These are phyloP conservation scores for Trichoderma reesei DNA, from an alignment of 495 filamentous ascomycete genomes.

Conservation along the genomic window DNA sequence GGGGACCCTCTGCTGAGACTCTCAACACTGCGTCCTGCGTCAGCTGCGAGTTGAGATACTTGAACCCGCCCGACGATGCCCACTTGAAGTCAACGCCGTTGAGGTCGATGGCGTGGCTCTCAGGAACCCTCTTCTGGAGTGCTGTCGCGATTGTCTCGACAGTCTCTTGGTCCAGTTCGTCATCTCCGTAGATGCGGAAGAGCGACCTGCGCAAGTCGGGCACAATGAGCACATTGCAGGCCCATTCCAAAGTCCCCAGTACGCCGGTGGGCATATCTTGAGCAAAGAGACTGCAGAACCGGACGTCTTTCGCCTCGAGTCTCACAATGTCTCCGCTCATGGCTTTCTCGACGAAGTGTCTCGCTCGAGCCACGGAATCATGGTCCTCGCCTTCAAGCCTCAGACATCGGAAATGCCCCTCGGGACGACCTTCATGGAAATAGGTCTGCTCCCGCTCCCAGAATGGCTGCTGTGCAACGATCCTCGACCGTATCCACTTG, in stretches of 20 bases:
- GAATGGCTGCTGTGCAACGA: not conserved
- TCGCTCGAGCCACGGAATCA: constrained; percentile 27
- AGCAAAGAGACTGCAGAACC: constrained; percentile 20
- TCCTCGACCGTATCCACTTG: not conserved
- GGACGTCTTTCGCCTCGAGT: constrained; percentile 17
- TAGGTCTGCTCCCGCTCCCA: not conserved
- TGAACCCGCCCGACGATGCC: constrained; percentile 33
- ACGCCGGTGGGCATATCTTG: constrained; percentile 12
- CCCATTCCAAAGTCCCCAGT: constrained; percentile 13
- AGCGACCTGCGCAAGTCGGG: constrained; percentile 21
- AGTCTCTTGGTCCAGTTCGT: not conserved
- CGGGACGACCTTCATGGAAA: not conserved
- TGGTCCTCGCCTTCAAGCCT: constrained; percentile 16
- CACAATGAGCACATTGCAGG: constrained; percentile 22
- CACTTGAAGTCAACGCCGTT: constrained; percentile 20
- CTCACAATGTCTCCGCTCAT: constrained; percentile 16
- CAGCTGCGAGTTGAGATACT: constrained; percentile 24
- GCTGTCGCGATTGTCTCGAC: constrained; percentile 12
- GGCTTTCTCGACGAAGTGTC: constrained; percentile 25
- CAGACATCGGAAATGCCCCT: not conserved
- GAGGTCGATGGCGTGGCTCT: constrained; percentile 19
- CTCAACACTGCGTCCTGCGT: constrained; percentile 20
- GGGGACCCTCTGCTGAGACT: constrained; percentile 18
- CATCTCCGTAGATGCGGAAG: constrained; percentile 11
- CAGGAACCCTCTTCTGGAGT: constrained; percentile 19